Conservation (phyloP, 805 yeast genomes). For the Yarrowia sp. region DNA sequence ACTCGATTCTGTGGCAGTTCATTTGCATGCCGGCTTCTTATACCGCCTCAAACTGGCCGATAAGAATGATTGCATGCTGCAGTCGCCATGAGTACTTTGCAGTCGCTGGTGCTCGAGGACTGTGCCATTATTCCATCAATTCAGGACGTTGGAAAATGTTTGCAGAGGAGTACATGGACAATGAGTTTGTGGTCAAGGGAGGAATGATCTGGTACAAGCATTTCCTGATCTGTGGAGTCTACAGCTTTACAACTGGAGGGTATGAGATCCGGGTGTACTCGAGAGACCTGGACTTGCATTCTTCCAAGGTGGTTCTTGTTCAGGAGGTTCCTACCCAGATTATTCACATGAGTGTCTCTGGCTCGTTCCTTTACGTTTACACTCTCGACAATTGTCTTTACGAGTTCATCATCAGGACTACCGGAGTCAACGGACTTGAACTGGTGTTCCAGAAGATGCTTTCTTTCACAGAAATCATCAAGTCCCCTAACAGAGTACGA, state of each 20-base stretch:
- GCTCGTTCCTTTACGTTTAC: constrained; percentile 49
- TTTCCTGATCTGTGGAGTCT: constrained; percentile 49
- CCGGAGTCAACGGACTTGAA: constrained; percentile 40
- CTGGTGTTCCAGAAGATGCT: constrained; percentile 49
- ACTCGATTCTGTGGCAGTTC: constrained; percentile 57
- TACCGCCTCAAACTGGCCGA: constrained; percentile 55
- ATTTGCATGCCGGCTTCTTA: constrained; percentile 57
- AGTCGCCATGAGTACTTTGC: constrained; percentile 60
- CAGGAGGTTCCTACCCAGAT: constrained; percentile 48
- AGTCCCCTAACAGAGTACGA: constrained; percentile 53
- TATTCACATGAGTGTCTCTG: constrained; percentile 47
- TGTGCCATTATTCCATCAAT: constrained; percentile 53
- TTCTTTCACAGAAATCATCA: constrained; percentile 50
- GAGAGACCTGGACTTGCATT: constrained; percentile 49
- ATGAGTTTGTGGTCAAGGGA: constrained; percentile 51
- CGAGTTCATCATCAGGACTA: constrained; percentile 45
- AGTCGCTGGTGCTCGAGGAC: constrained; percentile 58
- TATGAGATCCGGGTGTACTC: constrained; percentile 51
- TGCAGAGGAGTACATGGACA: constrained; percentile 50
- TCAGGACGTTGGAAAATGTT: constrained; percentile 59
- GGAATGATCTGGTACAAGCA: constrained; percentile 53
- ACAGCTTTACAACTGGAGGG: constrained; percentile 43
- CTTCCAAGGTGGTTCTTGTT: constrained; percentile 48
- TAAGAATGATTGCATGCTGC: constrained; percentile 54
- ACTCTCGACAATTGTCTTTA: constrained; percentile 47